Conservation (phyloP, 1,284 basidiomycete genomes). For the Stereum hirsutum region DNA sequence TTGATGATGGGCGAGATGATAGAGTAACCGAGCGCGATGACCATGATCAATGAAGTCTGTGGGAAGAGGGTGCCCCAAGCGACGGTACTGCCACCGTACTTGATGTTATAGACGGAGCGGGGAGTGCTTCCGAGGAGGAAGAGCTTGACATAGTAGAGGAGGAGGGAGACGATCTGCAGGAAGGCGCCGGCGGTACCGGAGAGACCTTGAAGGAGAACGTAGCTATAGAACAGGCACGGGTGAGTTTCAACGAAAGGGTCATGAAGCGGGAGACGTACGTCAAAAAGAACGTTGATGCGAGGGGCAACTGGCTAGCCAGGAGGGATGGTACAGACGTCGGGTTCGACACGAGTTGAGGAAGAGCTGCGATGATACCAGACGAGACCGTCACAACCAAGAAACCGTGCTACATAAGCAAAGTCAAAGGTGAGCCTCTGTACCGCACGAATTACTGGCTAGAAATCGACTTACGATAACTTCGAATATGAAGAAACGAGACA, state of each 20-base stretch:
- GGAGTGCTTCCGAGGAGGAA: slow-evolving; percentile 85
- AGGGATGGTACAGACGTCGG: slow-evolving; percentile 55
- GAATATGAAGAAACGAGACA: slow-evolving; percentile 91
- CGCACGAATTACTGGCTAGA: not conserved
- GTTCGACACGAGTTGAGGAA: slow-evolving; percentile 52
- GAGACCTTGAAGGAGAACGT: slow-evolving; percentile 63
- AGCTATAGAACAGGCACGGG: slow-evolving; percentile 25
- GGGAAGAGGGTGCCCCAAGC: slow-evolving; percentile 87
- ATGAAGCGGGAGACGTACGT: slow-evolving; percentile 59
- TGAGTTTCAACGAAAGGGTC: slow-evolving; percentile 4
- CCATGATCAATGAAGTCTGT: slow-evolving; percentile 62
- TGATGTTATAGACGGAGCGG: slow-evolving; percentile 74
- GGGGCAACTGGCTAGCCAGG: slow-evolving; percentile 71
- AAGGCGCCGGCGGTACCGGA: slow-evolving; percentile 73
- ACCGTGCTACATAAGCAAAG: slow-evolving; percentile 48
- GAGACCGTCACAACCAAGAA: slow-evolving; percentile 83
- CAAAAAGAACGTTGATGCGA: slow-evolving; percentile 86
- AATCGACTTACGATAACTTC: slow-evolving; percentile 66
- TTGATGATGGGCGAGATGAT: slow-evolving; percentile 94
- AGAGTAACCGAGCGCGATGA: slow-evolving; percentile 76
- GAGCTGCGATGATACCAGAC: slow-evolving; percentile 71
- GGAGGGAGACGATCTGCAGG: slow-evolving; percentile 67
- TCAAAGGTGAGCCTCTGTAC: slow-evolving; percentile 1
- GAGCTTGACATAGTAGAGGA: slow-evolving; percentile 82
- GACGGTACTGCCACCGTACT: slow-evolving; percentile 57